These are phyloP conservation scores for Saturnispora quitensis DNA, from an alignment of 805 yeast species.

Conservation along the genomic window DNA sequence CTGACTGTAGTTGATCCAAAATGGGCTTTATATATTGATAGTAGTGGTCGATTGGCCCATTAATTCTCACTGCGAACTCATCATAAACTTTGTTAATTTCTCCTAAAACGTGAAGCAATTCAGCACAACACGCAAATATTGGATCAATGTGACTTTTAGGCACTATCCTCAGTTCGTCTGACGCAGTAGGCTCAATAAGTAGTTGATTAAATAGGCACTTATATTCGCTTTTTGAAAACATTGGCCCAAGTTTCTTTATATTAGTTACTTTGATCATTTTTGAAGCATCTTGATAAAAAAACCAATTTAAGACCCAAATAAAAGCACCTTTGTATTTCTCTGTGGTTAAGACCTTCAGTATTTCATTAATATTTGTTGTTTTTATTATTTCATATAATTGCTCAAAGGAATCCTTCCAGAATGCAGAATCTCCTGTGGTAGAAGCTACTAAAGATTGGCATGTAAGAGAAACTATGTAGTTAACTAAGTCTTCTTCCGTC, in stretches of 20 bases:
- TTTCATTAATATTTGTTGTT: slow-evolving; percentile 11
- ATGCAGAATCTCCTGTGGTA: slow-evolving; percentile 14
- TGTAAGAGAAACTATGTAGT: slow-evolving; percentile 13
- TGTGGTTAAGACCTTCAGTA: slow-evolving; percentile 8
- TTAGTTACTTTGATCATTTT: slow-evolving; percentile 17
- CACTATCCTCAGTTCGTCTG: background rate
- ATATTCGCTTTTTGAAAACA: slow-evolving; percentile 18
- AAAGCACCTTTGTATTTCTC: slow-evolving; percentile 8
- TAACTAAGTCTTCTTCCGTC: slow-evolving; percentile 9
- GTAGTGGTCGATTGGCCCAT: slow-evolving; percentile 5
- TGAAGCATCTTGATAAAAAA: slow-evolving; percentile 20
- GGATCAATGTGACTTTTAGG: slow-evolving; percentile 7
- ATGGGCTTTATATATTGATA: slow-evolving; percentile 2
- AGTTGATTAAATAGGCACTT: slow-evolving; percentile 7
- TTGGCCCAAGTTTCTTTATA: slow-evolving; percentile 15
- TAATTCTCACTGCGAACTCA: slow-evolving; percentile 7
- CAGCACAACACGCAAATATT: slow-evolving; percentile 15
- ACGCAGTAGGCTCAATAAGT: background rate
- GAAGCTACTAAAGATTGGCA: slow-evolving; percentile 16
- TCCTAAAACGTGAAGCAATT: slow-evolving; percentile 16
- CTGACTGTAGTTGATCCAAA: slow-evolving; percentile 5
- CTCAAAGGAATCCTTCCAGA: slow-evolving; percentile 18
- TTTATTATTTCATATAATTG: slow-evolving; percentile 10
- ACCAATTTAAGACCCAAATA: slow-evolving; percentile 16
- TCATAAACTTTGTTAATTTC: slow-evolving; percentile 13